These are phyloP conservation scores for Zizania latifolia DNA, from an alignment of 176 grass and related monocot genomes.

Conservation along the genomic window DNA sequence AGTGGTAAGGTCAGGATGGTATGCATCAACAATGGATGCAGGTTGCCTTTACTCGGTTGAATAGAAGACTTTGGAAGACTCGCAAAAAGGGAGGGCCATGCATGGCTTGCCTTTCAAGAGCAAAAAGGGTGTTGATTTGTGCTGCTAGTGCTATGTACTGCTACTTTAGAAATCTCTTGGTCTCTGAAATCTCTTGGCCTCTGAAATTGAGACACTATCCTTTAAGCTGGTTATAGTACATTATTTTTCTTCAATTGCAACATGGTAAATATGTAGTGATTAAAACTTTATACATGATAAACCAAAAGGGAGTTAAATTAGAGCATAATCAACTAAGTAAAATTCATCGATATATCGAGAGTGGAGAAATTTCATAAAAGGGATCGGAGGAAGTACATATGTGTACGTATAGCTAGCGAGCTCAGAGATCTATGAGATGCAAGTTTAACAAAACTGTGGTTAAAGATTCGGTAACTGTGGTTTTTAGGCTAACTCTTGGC, in stretches of 20 bases:
- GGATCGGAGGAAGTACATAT: too few species aligned
- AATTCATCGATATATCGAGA: not conserved
- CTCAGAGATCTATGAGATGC: too few species aligned
- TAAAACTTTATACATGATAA: not conserved
- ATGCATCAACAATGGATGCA: not conserved
- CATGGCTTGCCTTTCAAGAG: constrained; percentile 9
- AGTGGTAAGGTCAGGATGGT: constrained; percentile 29
- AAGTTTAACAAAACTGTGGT: too few species aligned
- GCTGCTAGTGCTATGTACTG: constrained; percentile 12
- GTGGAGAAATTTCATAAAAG: too few species aligned
- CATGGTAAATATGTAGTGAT: not conserved
- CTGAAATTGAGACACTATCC: not conserved
- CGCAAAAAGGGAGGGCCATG: not conserved
- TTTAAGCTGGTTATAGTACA: not conserved
- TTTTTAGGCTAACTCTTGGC: too few species aligned
- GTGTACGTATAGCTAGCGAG: too few species aligned
- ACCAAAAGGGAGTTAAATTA: not conserved
- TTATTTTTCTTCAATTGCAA: not conserved
- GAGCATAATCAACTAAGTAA: not conserved
- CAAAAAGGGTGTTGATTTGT: not conserved
- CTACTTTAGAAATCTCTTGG: constrained; percentile 11
- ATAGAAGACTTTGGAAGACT: constrained; percentile 29
- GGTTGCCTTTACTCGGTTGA: constrained; percentile 17
- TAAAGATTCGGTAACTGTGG: too few species aligned
- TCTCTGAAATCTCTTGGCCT: not conserved